Conservation (phyloP, 768 basidiomycete species). For the Tephrocybe rancida region DNA sequence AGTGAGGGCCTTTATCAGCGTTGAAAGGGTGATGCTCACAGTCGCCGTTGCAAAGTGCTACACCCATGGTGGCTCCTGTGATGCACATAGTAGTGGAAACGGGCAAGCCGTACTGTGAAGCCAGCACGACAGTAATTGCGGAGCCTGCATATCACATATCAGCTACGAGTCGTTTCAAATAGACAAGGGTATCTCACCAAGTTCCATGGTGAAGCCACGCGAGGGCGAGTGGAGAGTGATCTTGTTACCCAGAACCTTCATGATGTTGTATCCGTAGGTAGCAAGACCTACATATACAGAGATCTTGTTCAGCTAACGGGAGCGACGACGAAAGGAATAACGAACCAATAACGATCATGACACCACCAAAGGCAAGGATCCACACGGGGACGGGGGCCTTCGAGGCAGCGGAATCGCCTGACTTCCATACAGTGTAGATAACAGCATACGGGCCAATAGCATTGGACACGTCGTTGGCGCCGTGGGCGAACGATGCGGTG, state of each 20-base stretch:
- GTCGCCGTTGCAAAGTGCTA: conserved; percentile 30
- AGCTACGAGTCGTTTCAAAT: not conserved
- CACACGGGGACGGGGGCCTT: conserved; percentile 24
- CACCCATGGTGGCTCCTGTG: conserved; percentile 28
- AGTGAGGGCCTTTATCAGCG: not conserved
- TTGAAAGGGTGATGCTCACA: not conserved
- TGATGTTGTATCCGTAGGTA: conserved; percentile 29
- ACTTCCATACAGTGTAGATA: conserved; percentile 27
- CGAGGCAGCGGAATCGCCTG: conserved; percentile 17
- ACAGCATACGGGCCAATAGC: conserved; percentile 32
- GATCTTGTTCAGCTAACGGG: too few relatives aligned
- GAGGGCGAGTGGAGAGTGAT: conserved; percentile 31
- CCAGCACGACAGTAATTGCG: conserved; percentile 31
- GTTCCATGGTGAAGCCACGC: conserved; percentile 30
- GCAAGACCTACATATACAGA: conserved; percentile 7
- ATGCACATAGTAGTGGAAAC: conserved; percentile 31
- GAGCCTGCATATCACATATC: conserved; percentile 5
- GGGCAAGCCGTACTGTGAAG: conserved; percentile 29
- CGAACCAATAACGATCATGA: conserved; percentile 26
- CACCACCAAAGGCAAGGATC: conserved; percentile 27
- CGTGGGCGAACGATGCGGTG: conserved; percentile 30
- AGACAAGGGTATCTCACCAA: conserved; percentile 9
- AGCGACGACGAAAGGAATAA: not conserved
- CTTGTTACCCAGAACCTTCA: conserved; percentile 30
- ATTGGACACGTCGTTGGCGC: conserved; percentile 30